A percentile compares a stretch with the other conserved stretches of the same genome.
These are phyloP conservation scores for Juglanconis juglandina DNA, from an alignment of 2,329 filamentous ascomycete genomes.

Conservation along the genomic window DNA sequence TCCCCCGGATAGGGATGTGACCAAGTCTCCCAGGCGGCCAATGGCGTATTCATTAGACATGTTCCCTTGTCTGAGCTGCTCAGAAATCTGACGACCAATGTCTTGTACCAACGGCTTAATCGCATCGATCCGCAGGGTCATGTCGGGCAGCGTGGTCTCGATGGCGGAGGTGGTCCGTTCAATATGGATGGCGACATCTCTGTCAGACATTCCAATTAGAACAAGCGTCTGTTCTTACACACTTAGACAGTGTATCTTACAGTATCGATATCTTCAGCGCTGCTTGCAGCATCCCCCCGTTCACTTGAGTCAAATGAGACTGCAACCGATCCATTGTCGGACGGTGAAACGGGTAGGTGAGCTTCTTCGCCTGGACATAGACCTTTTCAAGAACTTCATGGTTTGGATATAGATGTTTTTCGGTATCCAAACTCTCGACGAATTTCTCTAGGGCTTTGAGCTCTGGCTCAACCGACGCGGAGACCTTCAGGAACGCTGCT, in stretches of 20 bases:
- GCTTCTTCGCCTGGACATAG: not conserved
- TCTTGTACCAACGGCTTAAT: not conserved
- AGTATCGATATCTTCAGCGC: not conserved
- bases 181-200: not conserved
- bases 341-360: slow-evolving; percentile 2
- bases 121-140: not conserved
- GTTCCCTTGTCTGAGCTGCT: not conserved
- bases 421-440: not conserved
- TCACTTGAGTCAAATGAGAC: not conserved
- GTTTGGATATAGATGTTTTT: not conserved
- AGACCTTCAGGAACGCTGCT: not conserved
- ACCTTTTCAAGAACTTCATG: not conserved
- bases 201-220: not conserved
- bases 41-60: not conserved
- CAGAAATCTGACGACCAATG: not conserved
- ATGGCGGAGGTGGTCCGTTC: not conserved
- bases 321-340: not conserved
- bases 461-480: not conserved
- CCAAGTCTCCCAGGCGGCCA: not conserved
- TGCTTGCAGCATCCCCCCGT: not conserved
- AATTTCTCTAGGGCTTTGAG: not conserved
- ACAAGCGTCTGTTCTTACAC: not conserved
- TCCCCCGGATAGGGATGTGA: not conserved
- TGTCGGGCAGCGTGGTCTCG: not conserved
- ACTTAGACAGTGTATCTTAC: not conserved